Base-by-base conservation (phyloP, 2,329 filamentous ascomycete species). In the Capronia americana region DNA sequence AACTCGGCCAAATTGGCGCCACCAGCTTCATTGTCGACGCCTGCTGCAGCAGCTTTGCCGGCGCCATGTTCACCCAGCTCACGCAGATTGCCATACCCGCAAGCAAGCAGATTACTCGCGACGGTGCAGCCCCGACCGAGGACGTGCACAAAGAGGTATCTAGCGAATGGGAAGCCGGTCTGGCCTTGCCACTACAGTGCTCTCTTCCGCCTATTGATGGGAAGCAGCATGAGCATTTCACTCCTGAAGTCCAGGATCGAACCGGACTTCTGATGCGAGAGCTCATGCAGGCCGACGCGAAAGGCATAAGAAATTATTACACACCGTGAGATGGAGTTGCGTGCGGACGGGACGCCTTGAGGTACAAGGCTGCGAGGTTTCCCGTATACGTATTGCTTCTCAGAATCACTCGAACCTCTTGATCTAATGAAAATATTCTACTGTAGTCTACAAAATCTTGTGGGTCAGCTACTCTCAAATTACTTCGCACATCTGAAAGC, bases 171-270 rank as follows among this genome's bases (percentile, higher is more conserved):
- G 11, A 53, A 14, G 23, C 48, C 20, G 48, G 5, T 12, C 26
- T 53, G 48, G 26, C 23, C 10, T 24, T 24, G 48, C 23, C 23
- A 23, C 26, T 53, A 7, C 48, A 28, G 20, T 53, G 48, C 23
- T 53, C 23, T 24, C 48, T 53, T 26, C 48, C 48, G 3, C 48
- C 48, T 14, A n/a, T 53, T 24, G 48, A 53, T 10, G 48, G 48
- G 14, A 24, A 24, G 26, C 48, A 53, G 48, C 48, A 53, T 10
- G 23, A 53, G 23, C 48, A 53, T 6, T 53, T 53, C 48, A 24
- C 26, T 26, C 48, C 48, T 26, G 48, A 53, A 53, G 26, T 53
- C 26, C 20, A 53, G 20, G 26, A 24, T 5, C 20, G 20, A 23
- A 24, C 26, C 7, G 48, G 10, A 2, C 5, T 12, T 11, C 14